Conservation (phyloP, 192 early-diverging fungal species). For the Dimargaris xerosporica region DNA sequence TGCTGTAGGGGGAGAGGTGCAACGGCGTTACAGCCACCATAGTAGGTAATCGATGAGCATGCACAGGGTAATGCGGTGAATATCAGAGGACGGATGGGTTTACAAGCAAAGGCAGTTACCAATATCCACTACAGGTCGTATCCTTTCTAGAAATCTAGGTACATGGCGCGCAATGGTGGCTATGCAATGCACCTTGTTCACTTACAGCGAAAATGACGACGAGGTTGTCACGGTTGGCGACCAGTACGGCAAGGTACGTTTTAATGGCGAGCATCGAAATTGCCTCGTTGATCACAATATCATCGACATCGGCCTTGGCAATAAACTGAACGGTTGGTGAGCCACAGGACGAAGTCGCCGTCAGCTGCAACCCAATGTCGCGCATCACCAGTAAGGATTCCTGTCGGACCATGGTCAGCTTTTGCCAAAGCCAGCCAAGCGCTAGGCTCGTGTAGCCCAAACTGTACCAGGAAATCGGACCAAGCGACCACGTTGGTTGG, state of each 20-base stretch:
- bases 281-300: conserved; percentile 64
- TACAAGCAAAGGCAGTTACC: too few relatives aligned
- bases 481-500: neutral
- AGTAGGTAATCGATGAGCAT: too few relatives aligned
- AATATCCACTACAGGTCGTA: too few relatives aligned
- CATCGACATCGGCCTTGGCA: conserved; percentile 38
- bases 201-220: conserved; percentile 53
- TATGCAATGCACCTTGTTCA: too few relatives aligned
- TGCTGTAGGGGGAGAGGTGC: too few relatives aligned
- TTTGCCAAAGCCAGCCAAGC: neutral
- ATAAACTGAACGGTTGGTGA: conserved; percentile 38
- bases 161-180: too few relatives aligned
- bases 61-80: too few relatives aligned
- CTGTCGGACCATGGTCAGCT: conserved; percentile 13
- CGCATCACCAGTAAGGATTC: conserved; percentile 50
- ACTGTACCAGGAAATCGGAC: neutral
- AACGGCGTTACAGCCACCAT: too few relatives aligned
- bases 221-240: conserved; percentile 41
- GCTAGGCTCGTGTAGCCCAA: neutral
- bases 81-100: too few relatives aligned
- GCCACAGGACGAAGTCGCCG: conserved; percentile 36
- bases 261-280: conserved; percentile 56
- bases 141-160: too few relatives aligned
- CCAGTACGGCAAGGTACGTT: conserved; percentile 54
- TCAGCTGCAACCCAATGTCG: conserved; percentile 53